These are phyloP conservation scores for Amyloporia xantha DNA, from an alignment of 768 basidiomycete species.

Conservation along the genomic window DNA sequence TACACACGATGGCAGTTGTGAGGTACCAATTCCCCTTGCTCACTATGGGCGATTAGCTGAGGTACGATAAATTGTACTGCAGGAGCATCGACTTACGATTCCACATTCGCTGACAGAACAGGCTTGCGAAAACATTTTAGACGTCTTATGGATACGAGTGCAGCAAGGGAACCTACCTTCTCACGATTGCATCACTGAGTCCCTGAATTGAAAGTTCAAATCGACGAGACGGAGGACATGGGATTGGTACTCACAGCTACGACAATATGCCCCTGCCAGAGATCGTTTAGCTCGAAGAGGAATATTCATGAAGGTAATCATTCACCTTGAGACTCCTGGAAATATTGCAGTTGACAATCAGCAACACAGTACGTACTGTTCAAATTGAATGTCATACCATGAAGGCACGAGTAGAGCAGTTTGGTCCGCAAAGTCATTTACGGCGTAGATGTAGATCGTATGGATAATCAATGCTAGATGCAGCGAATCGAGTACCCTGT, in stretches of 20 bases:
- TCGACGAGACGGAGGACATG: not conserved
- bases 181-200: slow-evolving; percentile 18
- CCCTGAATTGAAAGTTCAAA: slow-evolving; percentile 10
- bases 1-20: slow-evolving; percentile 16
- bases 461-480: slow-evolving; percentile 13
- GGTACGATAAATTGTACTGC: not conserved
- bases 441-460: slow-evolving; percentile 18
- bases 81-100: slow-evolving; percentile 6
- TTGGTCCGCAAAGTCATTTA: slow-evolving; percentile 18
- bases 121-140: slow-evolving; percentile 4
- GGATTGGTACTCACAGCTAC: slow-evolving; percentile 7
- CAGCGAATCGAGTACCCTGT: slow-evolving; percentile 14
- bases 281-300: not conserved
- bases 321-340: slow-evolving; percentile 20
- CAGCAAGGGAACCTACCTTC: slow-evolving; percentile 14
- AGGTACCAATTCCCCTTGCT: slow-evolving; percentile 17
- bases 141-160: not conserved
- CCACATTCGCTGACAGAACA: slow-evolving; percentile 22
- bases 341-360: not conserved
- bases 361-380: not conserved
- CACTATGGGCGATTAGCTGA: slow-evolving; percentile 6
- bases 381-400: slow-evolving; percentile 15
- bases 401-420: slow-evolving; percentile 11
- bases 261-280: slow-evolving; percentile 4
- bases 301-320: not conserved